These are phyloP conservation scores for Spergularia azorica DNA, from an alignment of 179 eudicot species.

Conservation along the genomic window DNA sequence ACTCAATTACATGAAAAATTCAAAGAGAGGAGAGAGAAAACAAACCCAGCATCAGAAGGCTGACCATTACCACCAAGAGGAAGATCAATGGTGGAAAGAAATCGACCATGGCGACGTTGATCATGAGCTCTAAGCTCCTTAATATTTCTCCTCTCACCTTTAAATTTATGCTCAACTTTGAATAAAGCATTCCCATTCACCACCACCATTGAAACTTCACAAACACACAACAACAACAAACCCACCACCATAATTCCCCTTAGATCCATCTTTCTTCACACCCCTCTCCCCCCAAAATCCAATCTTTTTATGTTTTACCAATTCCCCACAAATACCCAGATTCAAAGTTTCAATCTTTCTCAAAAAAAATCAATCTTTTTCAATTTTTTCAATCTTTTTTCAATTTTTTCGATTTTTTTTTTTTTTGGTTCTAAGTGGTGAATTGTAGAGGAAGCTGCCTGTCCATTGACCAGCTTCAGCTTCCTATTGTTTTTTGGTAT, in stretches of 20 bases:
- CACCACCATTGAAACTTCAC: slow-evolving; percentile 19
- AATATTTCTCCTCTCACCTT: slow-evolving; percentile 45
- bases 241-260: slow-evolving; percentile 22
- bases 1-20: neutral
- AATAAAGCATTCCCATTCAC: slow-evolving; percentile 48
- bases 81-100: slow-evolving; percentile 66
- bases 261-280: slow-evolving; percentile 29
- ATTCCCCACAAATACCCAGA: too few species aligned
- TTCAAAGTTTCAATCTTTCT: too few species aligned
- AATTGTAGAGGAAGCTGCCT: slow-evolving; percentile 10
- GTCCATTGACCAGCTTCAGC: slow-evolving; percentile 26
- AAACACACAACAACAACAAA: neutral
- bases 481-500: slow-evolving; percentile 1
- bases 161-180: slow-evolving; percentile 61
- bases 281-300: neutral
- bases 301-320: neutral
- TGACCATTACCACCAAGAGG: slow-evolving; percentile 80
- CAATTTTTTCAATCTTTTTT: too few species aligned
- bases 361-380: too few species aligned
- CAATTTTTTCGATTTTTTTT: neutral
- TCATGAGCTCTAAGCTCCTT: slow-evolving; percentile 56
- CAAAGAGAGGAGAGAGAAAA: neutral
- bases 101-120: slow-evolving; percentile 60
- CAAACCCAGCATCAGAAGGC: slow-evolving; percentile 78
- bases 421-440: neutral